phyloP scores from a whole-genome alignment of 169 alveolate genomes.

The Babesia gibsoni region DNA sequence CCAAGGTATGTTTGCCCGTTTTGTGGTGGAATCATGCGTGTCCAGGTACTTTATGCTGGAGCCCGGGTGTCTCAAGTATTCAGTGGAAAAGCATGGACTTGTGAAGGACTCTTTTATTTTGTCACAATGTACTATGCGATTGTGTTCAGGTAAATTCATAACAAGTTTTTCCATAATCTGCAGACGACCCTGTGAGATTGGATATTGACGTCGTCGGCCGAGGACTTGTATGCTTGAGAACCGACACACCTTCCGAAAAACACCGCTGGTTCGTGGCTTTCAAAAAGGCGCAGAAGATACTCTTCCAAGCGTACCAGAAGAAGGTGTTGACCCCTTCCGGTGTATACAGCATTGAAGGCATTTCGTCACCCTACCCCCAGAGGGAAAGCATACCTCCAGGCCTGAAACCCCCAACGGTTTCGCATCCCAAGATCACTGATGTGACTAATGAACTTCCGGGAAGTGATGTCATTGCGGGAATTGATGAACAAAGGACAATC shows the following conservation, averaged over 20 bases:
- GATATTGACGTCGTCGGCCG: conserved; percentile 75
- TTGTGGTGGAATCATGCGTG: not conserved
- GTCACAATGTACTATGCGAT: conserved; percentile 71
- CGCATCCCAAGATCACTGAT: not conserved
- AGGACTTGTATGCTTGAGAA: conserved; percentile 70
- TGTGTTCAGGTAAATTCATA: conserved; percentile 62
- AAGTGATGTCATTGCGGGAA: not conserved
- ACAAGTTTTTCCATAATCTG: not conserved
- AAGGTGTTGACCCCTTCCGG: conserved; percentile 35
- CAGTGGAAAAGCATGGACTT: conserved; percentile 73
- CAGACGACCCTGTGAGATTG: conserved; percentile 75
- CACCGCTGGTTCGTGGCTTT: conserved; percentile 77
- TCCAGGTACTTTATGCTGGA: conserved; percentile 75
- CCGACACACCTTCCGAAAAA: conserved; percentile 72
- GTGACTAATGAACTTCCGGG: not conserved
- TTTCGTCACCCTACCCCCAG: not conserved
- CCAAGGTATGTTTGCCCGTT: conserved; percentile 57
- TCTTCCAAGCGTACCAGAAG: conserved; percentile 46
- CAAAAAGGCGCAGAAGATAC: conserved; percentile 68
- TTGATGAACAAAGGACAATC: not conserved
- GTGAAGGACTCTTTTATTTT: conserved; percentile 72
- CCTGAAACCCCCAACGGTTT: not conserved
- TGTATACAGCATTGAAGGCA: conserved; percentile 31
- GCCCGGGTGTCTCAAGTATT: conserved; percentile 74
- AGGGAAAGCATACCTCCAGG: not conserved